Evolutionary conservation across 352 stramenopile species (phyloP).

Genomic region (Pythium guiyangense): DNA sequence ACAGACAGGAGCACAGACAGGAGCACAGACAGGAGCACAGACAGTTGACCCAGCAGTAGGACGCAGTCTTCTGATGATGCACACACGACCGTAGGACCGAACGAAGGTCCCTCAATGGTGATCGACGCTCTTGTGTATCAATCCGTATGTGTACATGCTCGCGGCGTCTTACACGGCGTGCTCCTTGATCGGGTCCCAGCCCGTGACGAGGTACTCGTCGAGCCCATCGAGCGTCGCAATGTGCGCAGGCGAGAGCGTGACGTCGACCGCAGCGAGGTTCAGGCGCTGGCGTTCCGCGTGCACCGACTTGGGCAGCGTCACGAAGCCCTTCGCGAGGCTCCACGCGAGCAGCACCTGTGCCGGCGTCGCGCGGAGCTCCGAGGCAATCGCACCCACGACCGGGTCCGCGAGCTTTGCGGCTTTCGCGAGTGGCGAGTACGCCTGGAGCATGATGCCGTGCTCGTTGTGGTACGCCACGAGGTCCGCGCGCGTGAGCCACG

Average conservation of each 20-base stretch:
- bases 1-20: no score
- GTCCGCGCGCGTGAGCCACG: conserved; percentile 57
- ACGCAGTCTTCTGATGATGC: no score
- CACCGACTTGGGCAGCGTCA: conserved; percentile 66
- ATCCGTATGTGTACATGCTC: no score
- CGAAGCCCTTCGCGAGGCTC: conserved; percentile 42
- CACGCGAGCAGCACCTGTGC: not conserved
- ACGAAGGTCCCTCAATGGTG: no score
- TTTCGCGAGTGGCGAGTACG: conserved; percentile 44
- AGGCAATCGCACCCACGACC: conserved; percentile 25
- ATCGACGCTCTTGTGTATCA: no score
- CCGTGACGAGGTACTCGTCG: conserved; percentile 45
- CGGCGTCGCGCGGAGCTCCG: conserved; percentile 17
- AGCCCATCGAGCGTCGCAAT: conserved; percentile 37
- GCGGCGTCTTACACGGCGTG: conserved; percentile 26
- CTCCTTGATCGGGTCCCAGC: conserved; percentile 51
- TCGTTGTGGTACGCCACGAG: conserved; percentile 52
- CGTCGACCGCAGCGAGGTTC: conserved; percentile 33
- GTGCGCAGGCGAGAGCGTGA: conserved; percentile 34
- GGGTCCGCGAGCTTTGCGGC: conserved; percentile 15
- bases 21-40: no score
- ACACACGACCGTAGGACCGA: no score
- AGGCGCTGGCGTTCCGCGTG: conserved; percentile 46
- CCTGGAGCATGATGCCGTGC: conserved; percentile 39
- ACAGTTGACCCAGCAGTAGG: no score